Base-by-base conservation (phyloP, 345 rosid species). In the Kernera saxatilis region DNA sequence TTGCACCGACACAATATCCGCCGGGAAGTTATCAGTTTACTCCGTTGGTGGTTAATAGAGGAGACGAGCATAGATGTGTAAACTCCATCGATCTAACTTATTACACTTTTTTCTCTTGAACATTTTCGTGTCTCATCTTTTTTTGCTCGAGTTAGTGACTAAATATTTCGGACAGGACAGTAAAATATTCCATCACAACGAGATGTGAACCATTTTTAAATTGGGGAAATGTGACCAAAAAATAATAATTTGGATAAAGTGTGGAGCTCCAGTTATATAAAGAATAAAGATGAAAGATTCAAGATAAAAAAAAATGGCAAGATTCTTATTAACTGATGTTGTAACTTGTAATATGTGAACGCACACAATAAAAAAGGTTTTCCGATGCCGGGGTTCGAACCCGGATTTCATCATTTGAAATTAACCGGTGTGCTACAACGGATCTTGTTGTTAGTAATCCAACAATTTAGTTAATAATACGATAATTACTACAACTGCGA, bases 51-150 rank as follows among this genome's bases (percentile, higher is more conserved):
- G 65, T 72, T 44, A 41, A 6, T 43, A 54, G 54, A 71, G 15
- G 60, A 37, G 26, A 63, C 53, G 70, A 72, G 36, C 55, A 35
- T 55, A 64, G 56, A 54, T 72, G 14, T 64, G 70, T 64, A 64
- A 64, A 64, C 77, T 64, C 41, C 50, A 64, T 37, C 14, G 45
- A 64, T 45, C 50, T 43, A 45, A 57, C 73, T 57, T 57, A 39
- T 69, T 36, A 64, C 64, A 53, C 56, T 14, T 10, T 23, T 62
- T 62, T 54, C 23, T 36, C 21, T 12, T 22, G 9, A 26, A 63
- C 64, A 15, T 32, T 71, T 9, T 40, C 3, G 8, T 39, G 18
- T 35, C 21, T 61, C 57, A 25, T 5, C 10, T 4, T 64, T 4
- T 64, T 23, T 48, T 53, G 36, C 21, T 27, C 39, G 26, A 72